Percentiles rank a stretch among this genome's conserved stretches.
Conservation (phyloP, 176 grass and related monocot species). For the Triticum monococcum region DNA sequence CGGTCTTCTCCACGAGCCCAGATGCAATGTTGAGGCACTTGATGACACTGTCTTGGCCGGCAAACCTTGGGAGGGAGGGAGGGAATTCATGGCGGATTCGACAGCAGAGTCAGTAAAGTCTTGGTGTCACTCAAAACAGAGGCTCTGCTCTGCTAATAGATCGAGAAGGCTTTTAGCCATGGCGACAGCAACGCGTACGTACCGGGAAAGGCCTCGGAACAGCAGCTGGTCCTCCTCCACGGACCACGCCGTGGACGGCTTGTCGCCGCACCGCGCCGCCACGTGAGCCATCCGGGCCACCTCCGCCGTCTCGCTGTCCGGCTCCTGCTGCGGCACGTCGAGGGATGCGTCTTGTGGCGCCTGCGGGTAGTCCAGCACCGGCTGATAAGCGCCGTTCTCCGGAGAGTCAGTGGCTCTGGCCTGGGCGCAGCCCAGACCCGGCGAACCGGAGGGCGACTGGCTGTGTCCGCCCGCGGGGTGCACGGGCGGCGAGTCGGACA, state of each 20-base stretch:
- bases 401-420: not conserved
- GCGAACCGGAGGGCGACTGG: not conserved
- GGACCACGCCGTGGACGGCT: not conserved
- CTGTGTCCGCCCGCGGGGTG: not conserved
- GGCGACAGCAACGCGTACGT: not conserved
- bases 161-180: not conserved
- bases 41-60: not conserved
- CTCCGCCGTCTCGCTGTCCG: not conserved
- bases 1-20: not conserved
- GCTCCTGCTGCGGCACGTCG: not conserved
- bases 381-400: not conserved
- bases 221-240: not conserved
- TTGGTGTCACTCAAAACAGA: not conserved
- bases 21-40: not conserved
- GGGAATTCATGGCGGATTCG: not conserved
- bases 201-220: constrained; percentile 10
- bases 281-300: not conserved
- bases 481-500: not conserved
- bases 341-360: not conserved
- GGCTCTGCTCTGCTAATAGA: no score
- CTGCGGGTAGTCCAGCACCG: not conserved
- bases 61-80: not conserved
- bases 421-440: not conserved
- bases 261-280: not conserved
- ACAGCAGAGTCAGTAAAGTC: not conserved